Evolutionary conservation across 148 eudicot genomes (phyloP).

Genomic region (Vaccinium corymbosum): DNA sequence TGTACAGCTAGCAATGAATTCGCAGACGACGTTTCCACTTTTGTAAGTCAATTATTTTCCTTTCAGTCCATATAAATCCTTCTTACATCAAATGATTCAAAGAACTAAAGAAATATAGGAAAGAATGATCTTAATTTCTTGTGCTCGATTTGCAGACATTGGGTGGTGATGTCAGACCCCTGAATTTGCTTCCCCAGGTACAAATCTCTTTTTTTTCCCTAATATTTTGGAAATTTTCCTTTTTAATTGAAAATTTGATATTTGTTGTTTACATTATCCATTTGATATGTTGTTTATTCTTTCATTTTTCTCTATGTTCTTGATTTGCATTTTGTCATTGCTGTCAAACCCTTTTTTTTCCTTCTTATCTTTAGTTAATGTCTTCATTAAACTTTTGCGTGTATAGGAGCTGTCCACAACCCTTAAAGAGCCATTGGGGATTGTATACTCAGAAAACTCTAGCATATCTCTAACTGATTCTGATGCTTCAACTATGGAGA

Average conservation of each 20-base stretch:
- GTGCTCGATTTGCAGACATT: slow-evolving; percentile 36
- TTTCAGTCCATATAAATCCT: background rate
- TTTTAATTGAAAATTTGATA: background rate
- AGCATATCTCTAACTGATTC: slow-evolving; percentile 21
- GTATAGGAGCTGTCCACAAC: slow-evolving; percentile 46
- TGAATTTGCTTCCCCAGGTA: slow-evolving; percentile 74
- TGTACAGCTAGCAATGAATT: slow-evolving; percentile 45
- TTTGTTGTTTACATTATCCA: slow-evolving; percentile 2
- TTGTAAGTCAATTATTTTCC: slow-evolving; percentile 39
- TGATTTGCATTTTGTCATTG: too few species aligned
- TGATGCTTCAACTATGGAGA: slow-evolving; percentile 21
- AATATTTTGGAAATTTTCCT: background rate
- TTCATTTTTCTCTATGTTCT: background rate
- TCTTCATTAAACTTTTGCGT: background rate
- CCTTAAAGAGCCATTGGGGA: slow-evolving; percentile 58
- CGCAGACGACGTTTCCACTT: slow-evolving; percentile 42
- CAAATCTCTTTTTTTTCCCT: background rate
- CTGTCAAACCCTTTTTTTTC: too few species aligned
- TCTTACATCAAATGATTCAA: background rate
- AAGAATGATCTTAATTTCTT: slow-evolving; percentile 5
- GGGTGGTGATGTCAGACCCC: slow-evolving; percentile 39
- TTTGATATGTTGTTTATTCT: background rate
- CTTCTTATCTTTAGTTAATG: background rate
- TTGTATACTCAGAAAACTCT: slow-evolving; percentile 40
- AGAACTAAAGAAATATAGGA: background rate